These are phyloP conservation scores for Allantophomopsis lycopodina DNA, from an alignment of 2,329 filamentous ascomycete species.

Conservation along the genomic window DNA sequence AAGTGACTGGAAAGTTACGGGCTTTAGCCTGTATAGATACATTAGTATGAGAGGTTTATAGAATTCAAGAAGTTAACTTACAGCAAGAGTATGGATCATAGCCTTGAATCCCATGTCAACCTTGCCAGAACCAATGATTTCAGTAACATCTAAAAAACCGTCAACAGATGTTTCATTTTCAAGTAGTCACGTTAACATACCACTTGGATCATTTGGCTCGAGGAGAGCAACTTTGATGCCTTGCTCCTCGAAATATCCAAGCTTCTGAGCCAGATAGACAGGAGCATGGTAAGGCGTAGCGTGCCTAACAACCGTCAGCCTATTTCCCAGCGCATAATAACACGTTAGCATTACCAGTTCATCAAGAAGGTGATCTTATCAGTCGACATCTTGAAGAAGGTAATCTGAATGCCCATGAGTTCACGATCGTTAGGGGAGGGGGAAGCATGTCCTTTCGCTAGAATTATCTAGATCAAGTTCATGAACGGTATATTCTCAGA, in stretches of 20 bases:
- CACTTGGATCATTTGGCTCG: slow-evolving; percentile 65
- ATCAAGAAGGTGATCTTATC: slow-evolving; percentile 78
- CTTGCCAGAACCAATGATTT: slow-evolving; percentile 65
- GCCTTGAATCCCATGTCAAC: slow-evolving; percentile 72
- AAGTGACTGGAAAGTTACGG: slow-evolving; percentile 57
- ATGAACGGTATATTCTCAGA: slow-evolving; percentile 65
- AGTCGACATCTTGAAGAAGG: slow-evolving; percentile 45
- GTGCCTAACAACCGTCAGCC: slow-evolving; percentile 41
- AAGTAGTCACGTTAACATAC: slow-evolving; percentile 22
- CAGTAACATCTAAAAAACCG: slow-evolving; percentile 51
- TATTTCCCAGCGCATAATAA: slow-evolving; percentile 2
- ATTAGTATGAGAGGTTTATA: not conserved
- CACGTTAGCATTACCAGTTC: slow-evolving; percentile 51
- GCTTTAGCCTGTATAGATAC: slow-evolving; percentile 48
- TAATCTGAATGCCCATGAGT: slow-evolving; percentile 21
- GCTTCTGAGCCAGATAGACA: slow-evolving; percentile 62
- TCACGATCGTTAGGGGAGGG: slow-evolving; percentile 24
- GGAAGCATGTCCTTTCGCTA: slow-evolving; percentile 79
- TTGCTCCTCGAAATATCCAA: slow-evolving; percentile 62
- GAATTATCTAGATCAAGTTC: slow-evolving; percentile 83
- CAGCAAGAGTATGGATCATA: slow-evolving; percentile 71
- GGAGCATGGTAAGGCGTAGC: slow-evolving; percentile 72
- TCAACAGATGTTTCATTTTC: not conserved
- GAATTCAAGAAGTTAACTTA: slow-evolving; percentile 19
- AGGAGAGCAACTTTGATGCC: slow-evolving; percentile 66